A percentile compares a stretch with the other conserved stretches of the same genome.
Evolutionary conservation across 805 yeast genomes (phyloP).

Genomic region (Wickerhamomyces sydowiorum): DNA sequence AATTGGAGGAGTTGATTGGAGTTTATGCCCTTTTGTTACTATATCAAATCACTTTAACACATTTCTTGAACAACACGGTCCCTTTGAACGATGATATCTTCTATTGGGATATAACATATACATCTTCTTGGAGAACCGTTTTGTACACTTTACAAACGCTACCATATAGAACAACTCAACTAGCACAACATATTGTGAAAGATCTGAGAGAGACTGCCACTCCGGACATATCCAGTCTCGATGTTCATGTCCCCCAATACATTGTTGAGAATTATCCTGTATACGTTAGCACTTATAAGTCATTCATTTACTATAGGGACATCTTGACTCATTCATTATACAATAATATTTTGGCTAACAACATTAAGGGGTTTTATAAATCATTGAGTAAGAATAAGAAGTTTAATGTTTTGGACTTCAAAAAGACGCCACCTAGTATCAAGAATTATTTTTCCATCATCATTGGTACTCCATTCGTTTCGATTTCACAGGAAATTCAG

Average conservation of each 20-base stretch:
- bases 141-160: constrained; percentile 36
- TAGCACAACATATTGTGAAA: constrained; percentile 14
- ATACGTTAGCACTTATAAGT: constrained; percentile 6
- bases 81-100: constrained; percentile 37
- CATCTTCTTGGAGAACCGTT: constrained; percentile 25
- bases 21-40: constrained; percentile 27
- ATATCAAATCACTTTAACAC: constrained; percentile 29
- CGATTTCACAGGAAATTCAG: constrained; percentile 25
- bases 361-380: constrained; percentile 14
- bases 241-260: constrained; percentile 6
- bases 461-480: constrained; percentile 31
- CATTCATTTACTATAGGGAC: constrained; percentile 7
- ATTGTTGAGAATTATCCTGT: constrained; percentile 5
- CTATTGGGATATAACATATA: constrained; percentile 38
- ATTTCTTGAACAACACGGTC: constrained; percentile 34
- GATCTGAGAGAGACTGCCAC: constrained; percentile 20
- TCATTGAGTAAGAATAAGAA: constrained; percentile 20
- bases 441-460: constrained; percentile 23
- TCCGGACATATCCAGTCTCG: constrained; percentile 6
- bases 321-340: constrained; percentile 10
- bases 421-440: constrained; percentile 4
- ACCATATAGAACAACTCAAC: constrained; percentile 21
- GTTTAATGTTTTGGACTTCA: constrained; percentile 16
- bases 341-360: constrained; percentile 12
- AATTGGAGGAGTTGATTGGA: constrained; percentile 23